These are phyloP conservation scores for Triangularia setosa DNA, from an alignment of 2,329 filamentous ascomycete genomes.

Conservation along the genomic window DNA sequence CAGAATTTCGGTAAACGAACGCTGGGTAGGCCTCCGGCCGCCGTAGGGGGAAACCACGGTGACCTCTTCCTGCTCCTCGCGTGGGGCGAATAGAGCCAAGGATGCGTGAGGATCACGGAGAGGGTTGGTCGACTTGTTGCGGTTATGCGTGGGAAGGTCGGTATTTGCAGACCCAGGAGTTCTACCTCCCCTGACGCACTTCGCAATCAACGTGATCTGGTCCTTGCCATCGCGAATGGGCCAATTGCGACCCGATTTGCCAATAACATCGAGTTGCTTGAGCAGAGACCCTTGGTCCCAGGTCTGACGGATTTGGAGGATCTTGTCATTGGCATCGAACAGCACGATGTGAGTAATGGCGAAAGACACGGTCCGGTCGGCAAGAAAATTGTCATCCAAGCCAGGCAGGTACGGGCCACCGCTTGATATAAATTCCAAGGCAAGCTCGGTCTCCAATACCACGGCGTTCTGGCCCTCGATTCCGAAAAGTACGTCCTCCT, in stretches of 20 bases:
- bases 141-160: constrained; percentile 39
- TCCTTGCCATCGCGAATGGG: constrained; percentile 85
- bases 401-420: constrained; percentile 85
- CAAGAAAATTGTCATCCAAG: constrained; percentile 90
- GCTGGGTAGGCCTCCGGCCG: constrained; percentile 57
- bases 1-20: constrained; percentile 71
- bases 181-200: constrained; percentile 48
- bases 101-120: constrained; percentile 65
- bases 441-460: constrained; percentile 75
- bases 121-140: constrained; percentile 51
- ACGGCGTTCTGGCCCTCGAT: constrained; percentile 69
- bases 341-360: constrained; percentile 83
- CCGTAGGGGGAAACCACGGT: constrained; percentile 59
- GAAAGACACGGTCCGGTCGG: constrained; percentile 74
- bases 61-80: constrained; percentile 52
- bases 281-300: constrained; percentile 95
- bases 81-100: constrained; percentile 69
- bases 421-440: constrained; percentile 73
- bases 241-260: constrained; percentile 87
- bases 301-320: constrained; percentile 79
- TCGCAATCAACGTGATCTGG: constrained; percentile 72
- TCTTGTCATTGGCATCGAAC: constrained; percentile 73
- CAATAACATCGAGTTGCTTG: constrained; percentile 91
- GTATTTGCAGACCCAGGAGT: constrained; percentile 29
- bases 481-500: constrained; percentile 68